Percentiles rank a stretch among this genome's conserved stretches.
Conservation (phyloP, 2,329 filamentous ascomycete genomes). For the Ilyonectria sp. region DNA sequence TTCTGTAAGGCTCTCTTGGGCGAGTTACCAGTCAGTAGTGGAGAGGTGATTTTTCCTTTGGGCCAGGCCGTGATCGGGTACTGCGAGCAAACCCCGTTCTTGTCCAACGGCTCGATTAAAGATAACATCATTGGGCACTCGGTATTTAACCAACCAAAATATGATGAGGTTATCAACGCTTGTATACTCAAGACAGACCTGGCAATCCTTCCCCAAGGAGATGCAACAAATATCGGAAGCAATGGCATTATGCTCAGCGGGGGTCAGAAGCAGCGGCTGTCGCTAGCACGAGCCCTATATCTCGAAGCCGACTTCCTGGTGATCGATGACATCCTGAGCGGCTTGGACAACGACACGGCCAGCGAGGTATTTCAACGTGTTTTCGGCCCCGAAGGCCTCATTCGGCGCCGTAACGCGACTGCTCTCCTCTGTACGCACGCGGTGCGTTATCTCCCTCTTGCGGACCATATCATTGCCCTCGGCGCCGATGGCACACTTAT, state of each 20-base stretch:
- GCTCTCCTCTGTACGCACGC: constrained; percentile 24
- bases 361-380: constrained; percentile 37
- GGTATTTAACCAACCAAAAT: constrained; percentile 50
- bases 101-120: constrained; percentile 53
- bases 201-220: not conserved
- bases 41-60: too few relatives aligned
- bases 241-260: not conserved
- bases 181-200: constrained; percentile 53
- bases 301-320: constrained; percentile 37
- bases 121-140: constrained; percentile 57
- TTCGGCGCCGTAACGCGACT: not conserved
- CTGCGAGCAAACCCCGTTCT: constrained; percentile 52
- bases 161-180: constrained; percentile 54
- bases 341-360: constrained; percentile 44
- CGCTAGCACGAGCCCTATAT: constrained; percentile 47
- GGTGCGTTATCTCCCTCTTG: constrained; percentile 29
- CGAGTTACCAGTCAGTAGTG: not conserved
- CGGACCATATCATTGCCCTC: constrained; percentile 26
- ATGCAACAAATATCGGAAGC: not conserved
- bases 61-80: constrained; percentile 43
- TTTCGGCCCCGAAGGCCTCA: constrained; percentile 34
- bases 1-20: constrained; percentile 46
- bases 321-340: constrained; percentile 50
- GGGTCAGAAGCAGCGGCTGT: constrained; percentile 20
- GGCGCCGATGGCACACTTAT: not conserved